Conservation (phyloP, 2,329 filamentous ascomycete genomes). For the Arthrobotrys musiformis region DNA sequence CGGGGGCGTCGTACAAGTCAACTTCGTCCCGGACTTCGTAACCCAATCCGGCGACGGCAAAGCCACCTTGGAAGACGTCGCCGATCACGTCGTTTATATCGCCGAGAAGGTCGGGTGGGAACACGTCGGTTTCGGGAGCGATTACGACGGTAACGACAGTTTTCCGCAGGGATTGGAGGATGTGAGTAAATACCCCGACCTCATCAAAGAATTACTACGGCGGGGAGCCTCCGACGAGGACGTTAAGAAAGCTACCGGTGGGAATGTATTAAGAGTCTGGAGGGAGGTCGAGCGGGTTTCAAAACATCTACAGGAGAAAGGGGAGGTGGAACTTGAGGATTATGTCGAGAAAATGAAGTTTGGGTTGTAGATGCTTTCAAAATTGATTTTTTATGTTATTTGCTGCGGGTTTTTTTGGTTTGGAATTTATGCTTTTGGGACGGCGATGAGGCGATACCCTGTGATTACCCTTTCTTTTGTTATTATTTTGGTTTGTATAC, state of each 20-base stretch:
- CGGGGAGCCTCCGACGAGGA: slow-evolving; percentile 79
- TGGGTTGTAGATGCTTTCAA: neutral
- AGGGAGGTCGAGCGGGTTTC: slow-evolving; percentile 79
- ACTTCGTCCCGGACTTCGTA: slow-evolving; percentile 84
- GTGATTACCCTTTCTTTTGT: neutral
- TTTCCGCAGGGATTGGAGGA: slow-evolving; percentile 82
- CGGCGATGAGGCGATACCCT: neutral
- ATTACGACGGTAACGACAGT: slow-evolving; percentile 80
- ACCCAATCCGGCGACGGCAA: slow-evolving; percentile 71
- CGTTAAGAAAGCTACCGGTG: slow-evolving; percentile 78
- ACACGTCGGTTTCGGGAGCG: slow-evolving; percentile 86
- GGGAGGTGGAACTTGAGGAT: slow-evolving; percentile 66
- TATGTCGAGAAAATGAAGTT: slow-evolving; percentile 56
- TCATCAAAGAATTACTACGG: slow-evolving; percentile 78
- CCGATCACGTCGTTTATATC: slow-evolving; percentile 82
- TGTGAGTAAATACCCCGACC: slow-evolving; percentile 81
- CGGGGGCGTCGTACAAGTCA: slow-evolving; percentile 87
- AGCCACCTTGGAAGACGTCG: slow-evolving; percentile 80
- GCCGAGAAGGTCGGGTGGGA: slow-evolving; percentile 85
- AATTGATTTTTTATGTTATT: neutral
- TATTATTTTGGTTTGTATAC: no score
- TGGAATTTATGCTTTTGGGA: neutral
- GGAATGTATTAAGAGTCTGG: slow-evolving; percentile 88
- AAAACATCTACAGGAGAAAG: slow-evolving; percentile 71
- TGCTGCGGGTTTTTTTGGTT: neutral